phyloP scores from a whole-genome alignment of 2,329 filamentous ascomycete genomes.

The Xylariomycetidae sp. region DNA sequence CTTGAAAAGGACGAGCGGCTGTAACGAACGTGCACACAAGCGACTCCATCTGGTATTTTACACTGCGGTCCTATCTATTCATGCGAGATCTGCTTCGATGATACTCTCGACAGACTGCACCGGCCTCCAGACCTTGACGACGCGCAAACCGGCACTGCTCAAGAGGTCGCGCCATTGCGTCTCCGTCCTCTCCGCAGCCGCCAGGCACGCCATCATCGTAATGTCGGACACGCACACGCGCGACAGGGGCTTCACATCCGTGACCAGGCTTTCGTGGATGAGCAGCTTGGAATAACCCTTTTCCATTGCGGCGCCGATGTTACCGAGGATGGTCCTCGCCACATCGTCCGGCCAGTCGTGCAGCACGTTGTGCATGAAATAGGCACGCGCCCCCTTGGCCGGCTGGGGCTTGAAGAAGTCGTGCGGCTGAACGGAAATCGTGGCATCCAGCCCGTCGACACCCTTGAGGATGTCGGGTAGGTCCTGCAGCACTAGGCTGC shows the following conservation, averaged over 20 bases:
- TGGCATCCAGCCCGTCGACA: slow-evolving; percentile 12
- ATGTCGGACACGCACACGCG: slow-evolving; percentile 13
- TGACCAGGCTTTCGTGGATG: slow-evolving; percentile 18
- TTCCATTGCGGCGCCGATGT: slow-evolving; percentile 19
- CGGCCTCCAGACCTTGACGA: slow-evolving; percentile 9
- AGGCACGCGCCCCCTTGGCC: slow-evolving; percentile 1
- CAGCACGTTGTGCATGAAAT: slow-evolving; percentile 2
- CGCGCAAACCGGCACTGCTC: slow-evolving; percentile 9
- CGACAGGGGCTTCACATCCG: slow-evolving; percentile 10
- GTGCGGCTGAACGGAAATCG: slow-evolving; percentile 11
- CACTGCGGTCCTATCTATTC: too few species aligned
- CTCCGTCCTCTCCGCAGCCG: slow-evolving; percentile 10
- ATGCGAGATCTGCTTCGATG: too few species aligned
- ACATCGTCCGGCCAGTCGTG: slow-evolving; percentile 5
- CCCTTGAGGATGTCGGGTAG: slow-evolving; percentile 25
- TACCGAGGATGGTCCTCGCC: too few species aligned
- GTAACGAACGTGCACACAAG: too few species aligned
- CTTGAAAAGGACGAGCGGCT: too few species aligned
- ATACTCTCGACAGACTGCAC: too few species aligned
- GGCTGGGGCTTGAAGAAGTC: slow-evolving; percentile 7
- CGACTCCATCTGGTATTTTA: too few species aligned
- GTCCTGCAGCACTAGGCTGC: slow-evolving; percentile 30
- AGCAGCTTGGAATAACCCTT: slow-evolving; percentile 23
- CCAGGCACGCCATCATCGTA: slow-evolving; percentile 11
- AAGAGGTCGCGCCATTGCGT: slow-evolving; percentile 12